Conservation (phyloP, 1,284 basidiomycete genomes). For the Leccinum solheimii region DNA sequence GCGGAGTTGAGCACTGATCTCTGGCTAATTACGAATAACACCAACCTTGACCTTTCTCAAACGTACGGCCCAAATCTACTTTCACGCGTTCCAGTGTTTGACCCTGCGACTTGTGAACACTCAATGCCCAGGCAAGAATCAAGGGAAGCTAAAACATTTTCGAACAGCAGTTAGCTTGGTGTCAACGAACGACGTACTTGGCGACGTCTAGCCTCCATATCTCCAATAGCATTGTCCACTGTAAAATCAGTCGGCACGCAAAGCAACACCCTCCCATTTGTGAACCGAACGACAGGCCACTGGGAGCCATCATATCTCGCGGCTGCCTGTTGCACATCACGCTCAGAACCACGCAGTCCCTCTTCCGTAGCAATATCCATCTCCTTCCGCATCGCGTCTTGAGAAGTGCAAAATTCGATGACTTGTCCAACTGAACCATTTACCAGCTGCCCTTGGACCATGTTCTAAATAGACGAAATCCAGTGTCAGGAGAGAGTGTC, state of each 20-base stretch:
- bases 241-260: constrained; percentile 58
- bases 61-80: constrained; percentile 62
- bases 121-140: constrained; percentile 80
- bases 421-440: constrained; percentile 90
- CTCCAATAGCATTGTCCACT: constrained; percentile 53
- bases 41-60: constrained; percentile 81
- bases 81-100: constrained; percentile 80
- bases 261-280: constrained; percentile 43
- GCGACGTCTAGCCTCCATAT: constrained; percentile 51
- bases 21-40: background rate
- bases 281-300: constrained; percentile 63
- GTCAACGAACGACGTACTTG: constrained; percentile 41
- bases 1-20: constrained; percentile 17
- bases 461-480: constrained; percentile 41
- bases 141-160: constrained; percentile 60
- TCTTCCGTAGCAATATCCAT: constrained; percentile 42
- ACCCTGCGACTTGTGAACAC: constrained; percentile 86
- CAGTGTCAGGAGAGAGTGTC: background rate
- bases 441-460: constrained; percentile 63
- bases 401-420: constrained; percentile 56
- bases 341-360: constrained; percentile 33
- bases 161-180: background rate
- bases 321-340: constrained; percentile 16
- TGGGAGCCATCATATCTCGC: constrained; percentile 31
- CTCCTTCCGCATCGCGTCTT: constrained; percentile 45